Conservation (phyloP, 176 grass and related monocot species). For the Eragrostis nindensis region DNA sequence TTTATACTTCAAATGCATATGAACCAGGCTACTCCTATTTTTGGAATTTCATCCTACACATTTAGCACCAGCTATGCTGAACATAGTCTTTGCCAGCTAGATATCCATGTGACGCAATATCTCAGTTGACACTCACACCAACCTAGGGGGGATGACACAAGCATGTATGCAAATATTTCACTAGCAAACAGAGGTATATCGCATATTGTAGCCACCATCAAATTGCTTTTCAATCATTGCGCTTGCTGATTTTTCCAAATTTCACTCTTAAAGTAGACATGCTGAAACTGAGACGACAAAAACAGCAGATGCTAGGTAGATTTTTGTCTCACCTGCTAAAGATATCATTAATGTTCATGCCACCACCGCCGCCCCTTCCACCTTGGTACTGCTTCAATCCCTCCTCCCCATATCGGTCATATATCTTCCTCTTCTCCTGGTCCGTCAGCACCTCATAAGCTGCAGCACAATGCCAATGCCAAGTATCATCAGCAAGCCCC, state of each 20-base stretch:
- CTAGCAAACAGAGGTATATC: neutral
- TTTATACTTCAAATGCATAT: conserved; percentile 1
- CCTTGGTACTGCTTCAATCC: conserved; percentile 91
- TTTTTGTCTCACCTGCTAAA: conserved; percentile 69
- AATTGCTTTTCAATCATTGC: neutral
- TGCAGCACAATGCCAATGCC: conserved; percentile 35
- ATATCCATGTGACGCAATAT: neutral
- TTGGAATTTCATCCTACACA: neutral
- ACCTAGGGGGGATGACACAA: neutral
- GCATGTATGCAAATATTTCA: neutral
- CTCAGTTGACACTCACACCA: neutral
- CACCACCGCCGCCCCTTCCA: conserved; percentile 57
- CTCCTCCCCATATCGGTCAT: conserved; percentile 93
- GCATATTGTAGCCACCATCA: neutral
- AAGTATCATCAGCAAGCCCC: no score
- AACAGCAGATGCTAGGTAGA: neutral
- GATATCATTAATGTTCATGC: conserved; percentile 97
- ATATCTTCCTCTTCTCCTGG: conserved; percentile 95
- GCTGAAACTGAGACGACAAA: no score
- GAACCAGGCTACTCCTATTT: neutral
- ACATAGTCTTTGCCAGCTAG: neutral
- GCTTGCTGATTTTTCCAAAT: neutral
- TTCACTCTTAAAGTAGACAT: neutral
- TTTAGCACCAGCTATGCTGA: neutral
- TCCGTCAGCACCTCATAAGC: conserved; percentile 91